Conservation (phyloP, 805 yeast genomes). For the Metschnikowia corniflorae region DNA sequence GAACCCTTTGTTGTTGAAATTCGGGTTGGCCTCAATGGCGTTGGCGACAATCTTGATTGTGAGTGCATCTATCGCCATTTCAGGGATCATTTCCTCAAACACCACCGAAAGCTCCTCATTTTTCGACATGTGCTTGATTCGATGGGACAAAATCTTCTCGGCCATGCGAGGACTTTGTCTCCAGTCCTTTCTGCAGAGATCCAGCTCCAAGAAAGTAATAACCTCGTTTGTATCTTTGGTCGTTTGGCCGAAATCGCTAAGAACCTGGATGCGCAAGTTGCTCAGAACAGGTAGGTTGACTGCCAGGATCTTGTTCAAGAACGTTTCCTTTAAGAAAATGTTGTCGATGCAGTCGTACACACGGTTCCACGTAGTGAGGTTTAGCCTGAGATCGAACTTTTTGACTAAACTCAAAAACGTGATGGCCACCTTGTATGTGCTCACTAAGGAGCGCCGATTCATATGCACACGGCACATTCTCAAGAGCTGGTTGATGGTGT, state of each 20-base stretch:
- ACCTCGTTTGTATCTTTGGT: slow-evolving; percentile 27
- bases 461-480: slow-evolving; percentile 31
- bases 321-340: slow-evolving; percentile 36
- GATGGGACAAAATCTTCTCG: slow-evolving; percentile 25
- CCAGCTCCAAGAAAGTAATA: slow-evolving; percentile 32
- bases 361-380: slow-evolving; percentile 35
- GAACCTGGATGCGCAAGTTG: slow-evolving; percentile 26
- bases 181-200: slow-evolving; percentile 31
- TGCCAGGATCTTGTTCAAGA: slow-evolving; percentile 29
- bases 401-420: slow-evolving; percentile 30
- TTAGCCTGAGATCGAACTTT: slow-evolving; percentile 23
- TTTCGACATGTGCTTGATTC: slow-evolving; percentile 4
- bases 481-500: slow-evolving; percentile 37
- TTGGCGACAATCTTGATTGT: slow-evolving; percentile 12
- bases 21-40: slow-evolving; percentile 11
- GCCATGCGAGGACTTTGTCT: slow-evolving; percentile 24
- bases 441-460: slow-evolving; percentile 28
- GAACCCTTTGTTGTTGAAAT: slow-evolving; percentile 2
- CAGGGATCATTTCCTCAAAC: slow-evolving; percentile 1
- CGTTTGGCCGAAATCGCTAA: slow-evolving; percentile 34
- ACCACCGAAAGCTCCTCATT: slow-evolving; percentile 5
- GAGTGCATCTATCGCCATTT: slow-evolving; percentile 8
- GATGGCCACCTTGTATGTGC: slow-evolving; percentile 29
- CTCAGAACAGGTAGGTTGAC: slow-evolving; percentile 33
- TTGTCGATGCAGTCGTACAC: slow-evolving; percentile 37